These are phyloP conservation scores for Hanseniaspora lindneri DNA, from an alignment of 805 yeast genomes.

Conservation along the genomic window DNA sequence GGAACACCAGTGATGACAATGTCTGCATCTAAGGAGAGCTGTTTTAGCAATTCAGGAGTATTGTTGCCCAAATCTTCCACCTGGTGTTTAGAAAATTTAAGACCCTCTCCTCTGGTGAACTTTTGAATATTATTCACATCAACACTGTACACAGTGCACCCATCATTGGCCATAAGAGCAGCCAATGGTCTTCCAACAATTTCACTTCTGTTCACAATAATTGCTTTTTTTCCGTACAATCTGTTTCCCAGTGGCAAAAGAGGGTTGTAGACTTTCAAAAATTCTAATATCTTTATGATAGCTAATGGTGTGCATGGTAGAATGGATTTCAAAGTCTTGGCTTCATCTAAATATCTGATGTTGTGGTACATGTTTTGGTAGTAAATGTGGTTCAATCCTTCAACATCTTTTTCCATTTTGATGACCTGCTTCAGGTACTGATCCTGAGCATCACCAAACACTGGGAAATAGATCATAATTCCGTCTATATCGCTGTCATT, in stretches of 20 bases:
- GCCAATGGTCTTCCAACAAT: slow-evolving; percentile 97
- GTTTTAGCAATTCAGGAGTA: slow-evolving; percentile 38
- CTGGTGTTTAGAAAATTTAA: slow-evolving; percentile 68
- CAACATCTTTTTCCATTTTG: slow-evolving; percentile 85
- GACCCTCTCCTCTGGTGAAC: slow-evolving; percentile 88
- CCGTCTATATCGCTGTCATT: slow-evolving; percentile 67
- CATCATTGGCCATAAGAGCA: slow-evolving; percentile 90
- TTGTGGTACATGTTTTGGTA: slow-evolving; percentile 93
- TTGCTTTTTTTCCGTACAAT: slow-evolving; percentile 80
- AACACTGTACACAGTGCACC: slow-evolving; percentile 88
- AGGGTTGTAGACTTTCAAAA: slow-evolving; percentile 73
- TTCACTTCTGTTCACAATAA: slow-evolving; percentile 87
- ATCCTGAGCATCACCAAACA: slow-evolving; percentile 88
- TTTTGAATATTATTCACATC: slow-evolving; percentile 79
- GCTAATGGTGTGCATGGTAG: slow-evolving; percentile 96
- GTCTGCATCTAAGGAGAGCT: slow-evolving; percentile 64
- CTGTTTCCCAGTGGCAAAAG: slow-evolving; percentile 81
- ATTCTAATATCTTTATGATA: slow-evolving; percentile 82
- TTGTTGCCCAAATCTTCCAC: slow-evolving; percentile 46
- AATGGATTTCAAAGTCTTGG: slow-evolving; percentile 64
- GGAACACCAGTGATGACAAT: slow-evolving; percentile 97
- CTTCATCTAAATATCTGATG: slow-evolving; percentile 66
- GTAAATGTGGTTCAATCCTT: slow-evolving; percentile 82
- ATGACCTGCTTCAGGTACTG: slow-evolving; percentile 91
- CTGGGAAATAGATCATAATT: slow-evolving; percentile 95